phyloP scores from a whole-genome alignment of 805 yeast species.

The Vanderwaltozyma polyspora region DNA sequence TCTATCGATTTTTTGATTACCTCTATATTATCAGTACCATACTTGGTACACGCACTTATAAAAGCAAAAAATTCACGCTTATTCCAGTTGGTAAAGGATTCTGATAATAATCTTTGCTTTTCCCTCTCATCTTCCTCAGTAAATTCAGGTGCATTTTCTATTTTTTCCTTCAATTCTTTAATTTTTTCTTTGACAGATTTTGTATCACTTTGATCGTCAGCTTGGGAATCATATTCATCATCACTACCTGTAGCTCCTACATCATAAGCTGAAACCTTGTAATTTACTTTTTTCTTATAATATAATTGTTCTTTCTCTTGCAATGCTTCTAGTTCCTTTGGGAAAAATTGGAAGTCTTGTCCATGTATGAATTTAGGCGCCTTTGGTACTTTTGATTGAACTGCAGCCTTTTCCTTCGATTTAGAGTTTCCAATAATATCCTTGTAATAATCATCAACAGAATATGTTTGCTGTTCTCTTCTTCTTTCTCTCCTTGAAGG shows the following conservation, averaged over 20 bases:
- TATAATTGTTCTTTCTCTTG: slow-evolving; percentile 56
- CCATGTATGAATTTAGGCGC: slow-evolving; percentile 55
- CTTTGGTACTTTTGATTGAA: slow-evolving; percentile 36
- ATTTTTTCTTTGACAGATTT: slow-evolving; percentile 9
- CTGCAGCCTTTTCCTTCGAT: slow-evolving; percentile 24
- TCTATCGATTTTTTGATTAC: slow-evolving; percentile 46
- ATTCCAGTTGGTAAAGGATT: slow-evolving; percentile 59
- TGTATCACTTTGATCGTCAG: slow-evolving; percentile 7
- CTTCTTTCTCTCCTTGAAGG: slow-evolving; percentile 52
- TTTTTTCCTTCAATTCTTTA: slow-evolving; percentile 39
- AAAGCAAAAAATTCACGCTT: slow-evolving; percentile 65
- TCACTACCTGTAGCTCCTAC: slow-evolving; percentile 41
- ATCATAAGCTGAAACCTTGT: slow-evolving; percentile 47
- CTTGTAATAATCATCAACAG: slow-evolving; percentile 65
- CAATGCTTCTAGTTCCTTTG: slow-evolving; percentile 40
- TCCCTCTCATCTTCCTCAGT: slow-evolving; percentile 49
- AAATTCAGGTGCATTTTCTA: slow-evolving; percentile 46
- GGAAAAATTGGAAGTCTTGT: slow-evolving; percentile 68
- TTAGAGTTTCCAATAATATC: slow-evolving; percentile 40
- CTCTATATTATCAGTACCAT: slow-evolving; percentile 43
- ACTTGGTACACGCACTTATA: slow-evolving; percentile 56
- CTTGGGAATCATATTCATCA: slow-evolving; percentile 29
- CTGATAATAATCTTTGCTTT: slow-evolving; percentile 41
- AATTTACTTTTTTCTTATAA: slow-evolving; percentile 48
- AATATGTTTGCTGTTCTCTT: slow-evolving; percentile 66